Evolutionary conservation across 805 yeast species (phyloP).

Genomic region (Candida suzukii): DNA sequence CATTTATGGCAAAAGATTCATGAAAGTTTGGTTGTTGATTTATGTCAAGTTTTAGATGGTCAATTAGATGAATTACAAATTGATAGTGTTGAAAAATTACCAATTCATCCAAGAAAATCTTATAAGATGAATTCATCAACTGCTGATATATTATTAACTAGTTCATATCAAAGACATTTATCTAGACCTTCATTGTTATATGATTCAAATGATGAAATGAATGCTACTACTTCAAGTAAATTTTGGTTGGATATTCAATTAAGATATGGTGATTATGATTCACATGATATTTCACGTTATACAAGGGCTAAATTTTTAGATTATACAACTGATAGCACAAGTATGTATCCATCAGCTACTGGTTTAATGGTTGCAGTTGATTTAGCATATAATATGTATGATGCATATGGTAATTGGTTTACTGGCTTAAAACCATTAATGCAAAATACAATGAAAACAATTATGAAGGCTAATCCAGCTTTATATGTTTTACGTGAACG

Average conservation of each 20-base stretch:
- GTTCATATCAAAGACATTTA: conserved; percentile 77
- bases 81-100: conserved; percentile 80
- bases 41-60: conserved; percentile 86
- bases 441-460: conserved; percentile 87
- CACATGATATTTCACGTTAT: conserved; percentile 92
- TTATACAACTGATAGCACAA: conserved; percentile 80
- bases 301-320: conserved; percentile 90
- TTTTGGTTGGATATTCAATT: conserved; percentile 95
- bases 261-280: conserved; percentile 95
- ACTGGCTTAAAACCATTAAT: conserved; percentile 87
- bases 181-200: conserved; percentile 74
- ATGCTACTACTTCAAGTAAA: conserved; percentile 53
- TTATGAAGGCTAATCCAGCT: conserved; percentile 94
- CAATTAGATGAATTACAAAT: conserved; percentile 79
- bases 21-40: conserved; percentile 87
- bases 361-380: conserved; percentile 90
- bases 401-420: conserved; percentile 97
- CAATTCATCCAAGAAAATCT: conserved; percentile 95
- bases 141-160: conserved; percentile 78
- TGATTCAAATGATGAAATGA: conserved; percentile 60
- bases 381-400: conserved; percentile 91
- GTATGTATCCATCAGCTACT: conserved; percentile 86
- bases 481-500: conserved; percentile 87
- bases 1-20: conserved; percentile 99
- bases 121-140: conserved; percentile 95